Evolutionary conservation across 176 grass and related monocot species (phyloP).

Genomic region (Tuctoria greenei): DNA sequence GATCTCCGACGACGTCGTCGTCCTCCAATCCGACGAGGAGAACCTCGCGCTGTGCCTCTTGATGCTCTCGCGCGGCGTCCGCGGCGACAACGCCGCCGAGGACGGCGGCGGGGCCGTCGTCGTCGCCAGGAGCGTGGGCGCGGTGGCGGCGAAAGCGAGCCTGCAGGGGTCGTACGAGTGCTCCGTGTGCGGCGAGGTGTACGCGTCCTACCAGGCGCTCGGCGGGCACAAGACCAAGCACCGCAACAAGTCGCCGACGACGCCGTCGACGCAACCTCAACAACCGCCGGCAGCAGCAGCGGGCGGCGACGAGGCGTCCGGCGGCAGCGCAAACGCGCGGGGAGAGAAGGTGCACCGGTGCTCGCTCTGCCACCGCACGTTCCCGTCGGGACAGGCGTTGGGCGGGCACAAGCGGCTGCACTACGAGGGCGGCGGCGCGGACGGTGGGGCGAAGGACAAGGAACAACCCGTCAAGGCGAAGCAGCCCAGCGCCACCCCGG

Average conservation of each 20-base stretch:
- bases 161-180: conserved; percentile 47
- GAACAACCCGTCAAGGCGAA: conserved; percentile 8
- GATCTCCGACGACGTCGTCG: neutral
- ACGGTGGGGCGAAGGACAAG: neutral
- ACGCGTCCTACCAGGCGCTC: conserved; percentile 74
- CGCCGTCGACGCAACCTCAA: neutral
- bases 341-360: conserved; percentile 62
- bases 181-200: conserved; percentile 72
- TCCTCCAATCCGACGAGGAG: conserved; percentile 48
- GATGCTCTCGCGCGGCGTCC: conserved; percentile 57
- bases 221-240: conserved; percentile 90
- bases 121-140: too few species aligned
- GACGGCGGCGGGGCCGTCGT: neutral
- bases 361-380: conserved; percentile 58
- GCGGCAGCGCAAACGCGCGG: neutral
- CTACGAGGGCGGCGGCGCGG: conserved; percentile 56
- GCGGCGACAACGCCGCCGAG: conserved; percentile 20
- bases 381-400: conserved; percentile 82
- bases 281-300: neutral
- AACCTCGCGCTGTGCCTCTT: conserved; percentile 53
- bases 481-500: neutral
- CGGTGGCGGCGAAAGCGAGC: neutral
- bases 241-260: conserved; percentile 38
- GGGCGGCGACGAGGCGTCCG: neutral
- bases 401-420: conserved; percentile 89